phyloP scores from a whole-genome alignment of 345 rosid species.

The Eucalyptus polyanthemos region DNA sequence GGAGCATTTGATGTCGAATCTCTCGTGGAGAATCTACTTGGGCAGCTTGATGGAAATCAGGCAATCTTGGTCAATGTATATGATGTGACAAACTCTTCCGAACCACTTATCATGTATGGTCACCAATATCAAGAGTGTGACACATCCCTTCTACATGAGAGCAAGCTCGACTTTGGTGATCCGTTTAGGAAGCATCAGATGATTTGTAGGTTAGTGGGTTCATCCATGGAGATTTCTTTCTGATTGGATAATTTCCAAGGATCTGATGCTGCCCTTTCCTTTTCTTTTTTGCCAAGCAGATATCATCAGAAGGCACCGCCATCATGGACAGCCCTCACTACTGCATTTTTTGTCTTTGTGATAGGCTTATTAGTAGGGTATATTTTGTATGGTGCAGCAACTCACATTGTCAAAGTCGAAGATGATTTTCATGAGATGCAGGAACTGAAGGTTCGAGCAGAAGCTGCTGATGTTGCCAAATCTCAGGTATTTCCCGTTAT shows the following conservation, averaged over 20 bases:
- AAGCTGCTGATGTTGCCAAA: conserved; percentile 98
- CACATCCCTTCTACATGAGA: conserved; percentile 55
- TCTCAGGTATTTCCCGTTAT: conserved; percentile 40
- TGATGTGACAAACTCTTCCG: conserved; percentile 78
- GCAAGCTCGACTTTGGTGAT: conserved; percentile 93
- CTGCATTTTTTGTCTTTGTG: conserved; percentile 55
- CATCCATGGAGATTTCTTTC: background rate
- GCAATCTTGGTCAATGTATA: conserved; percentile 85
- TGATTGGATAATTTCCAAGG: background rate
- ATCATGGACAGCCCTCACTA: conserved; percentile 62
- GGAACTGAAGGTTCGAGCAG: conserved; percentile 75
- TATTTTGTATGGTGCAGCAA: conserved; percentile 64
- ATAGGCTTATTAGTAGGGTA: conserved; percentile 76
- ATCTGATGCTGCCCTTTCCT: background rate
- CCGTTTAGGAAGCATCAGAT: conserved; percentile 88
- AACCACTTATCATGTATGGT: conserved; percentile 89
- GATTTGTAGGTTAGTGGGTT: conserved; percentile 67
- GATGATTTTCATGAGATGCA: conserved; percentile 83
- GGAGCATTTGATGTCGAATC: conserved; percentile 99
- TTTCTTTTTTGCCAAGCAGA: conserved; percentile 22
- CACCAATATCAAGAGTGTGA: conserved; percentile 75
- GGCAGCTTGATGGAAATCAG: conserved; percentile 96
- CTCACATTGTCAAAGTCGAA: conserved; percentile 84
- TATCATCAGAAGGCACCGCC: conserved; percentile 80
- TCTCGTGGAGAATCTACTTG: conserved; percentile 92